A percentile compares a stretch with the other conserved stretches of the same genome.
Evolutionary conservation across 768 basidiomycete genomes (phyloP).

Genomic region (Kockovaella imperatae): DNA sequence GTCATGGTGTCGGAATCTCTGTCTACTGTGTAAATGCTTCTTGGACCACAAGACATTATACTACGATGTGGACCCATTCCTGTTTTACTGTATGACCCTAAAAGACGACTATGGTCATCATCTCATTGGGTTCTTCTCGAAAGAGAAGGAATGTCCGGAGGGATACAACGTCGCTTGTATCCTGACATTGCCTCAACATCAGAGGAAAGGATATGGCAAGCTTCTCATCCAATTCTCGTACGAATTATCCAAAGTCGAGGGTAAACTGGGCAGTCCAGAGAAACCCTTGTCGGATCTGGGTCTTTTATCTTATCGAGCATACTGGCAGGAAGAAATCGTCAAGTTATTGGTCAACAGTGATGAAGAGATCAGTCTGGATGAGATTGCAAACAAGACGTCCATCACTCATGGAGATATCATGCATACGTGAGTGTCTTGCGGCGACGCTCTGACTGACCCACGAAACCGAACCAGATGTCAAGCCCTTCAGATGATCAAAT

Average conservation of each 20-base stretch:
- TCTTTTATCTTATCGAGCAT: slow-evolving; percentile 82
- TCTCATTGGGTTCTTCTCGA: slow-evolving; percentile 95
- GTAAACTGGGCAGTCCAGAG: slow-evolving; percentile 92
- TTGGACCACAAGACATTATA: slow-evolving; percentile 99
- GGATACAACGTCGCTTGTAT: slow-evolving; percentile 99
- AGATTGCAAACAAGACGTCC: slow-evolving; percentile 89
- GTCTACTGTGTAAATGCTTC: slow-evolving; percentile 93
- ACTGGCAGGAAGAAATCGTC: slow-evolving; percentile 95
- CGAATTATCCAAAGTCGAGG: slow-evolving; percentile 91
- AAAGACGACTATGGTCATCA: slow-evolving; percentile 88
- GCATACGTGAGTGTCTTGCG: slow-evolving; percentile 92
- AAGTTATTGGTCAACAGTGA: slow-evolving; percentile 69
- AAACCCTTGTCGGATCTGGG: slow-evolving; percentile 95
- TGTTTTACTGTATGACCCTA: slow-evolving; percentile 98
- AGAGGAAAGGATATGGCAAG: slow-evolving; percentile 91
- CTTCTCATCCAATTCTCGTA: slow-evolving; percentile 96
- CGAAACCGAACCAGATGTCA: slow-evolving; percentile 59
- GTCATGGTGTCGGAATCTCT: slow-evolving; percentile 94
- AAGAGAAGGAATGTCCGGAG: slow-evolving; percentile 97
- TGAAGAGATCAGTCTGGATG: slow-evolving; percentile 82
- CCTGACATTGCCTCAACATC: slow-evolving; percentile 94
- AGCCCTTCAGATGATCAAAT: slow-evolving; percentile 87
- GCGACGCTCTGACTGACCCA: not conserved
- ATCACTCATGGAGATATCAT: slow-evolving; percentile 94
- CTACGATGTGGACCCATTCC: slow-evolving; percentile 98